These are phyloP conservation scores for Xylaria sp. DNA, from an alignment of 2,329 filamentous ascomycete genomes.

Conservation along the genomic window DNA sequence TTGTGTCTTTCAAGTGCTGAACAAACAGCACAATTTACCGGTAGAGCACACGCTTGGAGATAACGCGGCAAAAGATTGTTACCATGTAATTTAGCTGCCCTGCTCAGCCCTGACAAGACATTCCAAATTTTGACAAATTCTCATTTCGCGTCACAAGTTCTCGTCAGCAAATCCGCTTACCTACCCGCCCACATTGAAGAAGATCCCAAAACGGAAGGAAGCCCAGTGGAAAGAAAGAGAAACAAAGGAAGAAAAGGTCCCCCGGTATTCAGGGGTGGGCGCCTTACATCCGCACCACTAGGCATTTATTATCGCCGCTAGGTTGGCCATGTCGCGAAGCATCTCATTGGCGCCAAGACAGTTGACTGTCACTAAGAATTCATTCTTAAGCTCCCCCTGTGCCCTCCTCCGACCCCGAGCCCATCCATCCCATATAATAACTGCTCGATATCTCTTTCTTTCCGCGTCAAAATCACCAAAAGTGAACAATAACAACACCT, in stretches of 20 bases:
- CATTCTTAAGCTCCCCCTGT: constrained; percentile 28
- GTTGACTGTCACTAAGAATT: constrained; percentile 10
- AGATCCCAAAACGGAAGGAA: constrained; percentile 13
- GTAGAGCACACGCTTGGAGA: constrained; percentile 1
- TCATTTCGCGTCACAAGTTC: constrained; percentile 18
- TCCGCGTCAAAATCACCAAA: not conserved
- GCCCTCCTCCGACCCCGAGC: constrained; percentile 6
- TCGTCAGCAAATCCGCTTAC: constrained; percentile 21
- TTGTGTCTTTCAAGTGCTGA: not conserved
- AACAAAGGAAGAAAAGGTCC: not conserved
- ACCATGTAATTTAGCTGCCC: constrained; percentile 19
- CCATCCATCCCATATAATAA: constrained; percentile 1
- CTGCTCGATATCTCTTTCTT: not conserved
- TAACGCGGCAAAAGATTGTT: constrained; percentile 9
- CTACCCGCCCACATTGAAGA: constrained; percentile 6
- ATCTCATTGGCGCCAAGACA: constrained; percentile 20
- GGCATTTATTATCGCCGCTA: not conserved
- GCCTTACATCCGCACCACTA: not conserved
- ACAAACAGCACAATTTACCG: not conserved
- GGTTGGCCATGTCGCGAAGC: constrained; percentile 13
- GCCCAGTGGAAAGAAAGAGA: not conserved
- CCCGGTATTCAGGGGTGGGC: not conserved
- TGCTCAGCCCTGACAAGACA: constrained; percentile 8
- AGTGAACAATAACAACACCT: not conserved
- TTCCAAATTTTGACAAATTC: constrained; percentile 34